These are phyloP conservation scores for Pleurotus ostreatus DNA, from an alignment of 768 basidiomycete species.

Conservation along the genomic window DNA sequence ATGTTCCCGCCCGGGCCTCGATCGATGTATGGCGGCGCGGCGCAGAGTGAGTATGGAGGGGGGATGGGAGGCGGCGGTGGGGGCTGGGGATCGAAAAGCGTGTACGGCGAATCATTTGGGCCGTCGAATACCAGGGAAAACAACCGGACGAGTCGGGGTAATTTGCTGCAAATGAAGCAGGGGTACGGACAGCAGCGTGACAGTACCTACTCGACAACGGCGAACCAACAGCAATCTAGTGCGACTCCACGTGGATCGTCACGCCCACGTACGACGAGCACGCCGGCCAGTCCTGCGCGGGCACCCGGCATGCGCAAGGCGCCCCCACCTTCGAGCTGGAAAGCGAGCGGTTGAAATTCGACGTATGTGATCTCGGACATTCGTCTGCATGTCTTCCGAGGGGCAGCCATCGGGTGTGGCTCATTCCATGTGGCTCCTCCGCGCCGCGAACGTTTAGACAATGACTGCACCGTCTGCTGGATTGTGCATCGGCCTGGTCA, in stretches of 20 bases:
- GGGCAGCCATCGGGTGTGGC: background rate
- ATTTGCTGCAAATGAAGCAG: constrained; percentile 26
- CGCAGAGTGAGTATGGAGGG: constrained; percentile 65
- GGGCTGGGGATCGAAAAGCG: constrained; percentile 56
- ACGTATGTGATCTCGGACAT: background rate
- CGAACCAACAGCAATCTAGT: background rate
- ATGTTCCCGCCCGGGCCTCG: constrained; percentile 47
- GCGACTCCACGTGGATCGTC: constrained; percentile 14
- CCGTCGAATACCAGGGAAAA: constrained; percentile 22
- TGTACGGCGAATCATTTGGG: constrained; percentile 66
- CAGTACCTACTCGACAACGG: constrained; percentile 10
- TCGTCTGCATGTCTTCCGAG: background rate
- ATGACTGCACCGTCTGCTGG: background rate
- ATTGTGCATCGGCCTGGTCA: constrained; percentile 9
- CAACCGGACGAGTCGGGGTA: constrained; percentile 33
- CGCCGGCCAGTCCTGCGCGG: constrained; percentile 33
- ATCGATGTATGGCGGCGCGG: constrained; percentile 60
- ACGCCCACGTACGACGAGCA: constrained; percentile 40
- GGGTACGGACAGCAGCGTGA: constrained; percentile 10
- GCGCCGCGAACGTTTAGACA: no score
- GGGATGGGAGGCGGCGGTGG: constrained; percentile 32
- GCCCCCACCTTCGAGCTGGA: constrained; percentile 67
- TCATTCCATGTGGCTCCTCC: background rate
- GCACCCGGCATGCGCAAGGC: constrained; percentile 23
- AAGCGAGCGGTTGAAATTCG: constrained; percentile 26